Base-by-base conservation (phyloP, 2,329 filamentous ascomycete species). In the Bipolaris cookei region DNA sequence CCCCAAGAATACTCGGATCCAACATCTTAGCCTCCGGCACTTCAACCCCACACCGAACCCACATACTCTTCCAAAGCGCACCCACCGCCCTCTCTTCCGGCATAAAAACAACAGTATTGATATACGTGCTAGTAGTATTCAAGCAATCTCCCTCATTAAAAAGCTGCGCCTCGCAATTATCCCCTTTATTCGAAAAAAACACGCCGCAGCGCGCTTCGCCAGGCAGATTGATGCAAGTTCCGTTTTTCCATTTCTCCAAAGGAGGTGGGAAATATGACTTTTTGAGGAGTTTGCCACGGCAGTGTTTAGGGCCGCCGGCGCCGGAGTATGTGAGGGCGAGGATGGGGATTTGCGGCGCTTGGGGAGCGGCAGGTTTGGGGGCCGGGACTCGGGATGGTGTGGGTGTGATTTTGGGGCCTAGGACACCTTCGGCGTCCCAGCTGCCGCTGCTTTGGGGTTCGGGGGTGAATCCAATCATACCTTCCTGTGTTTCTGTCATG, bases 31-130 rank as follows among this genome's bases (percentile, higher is more conserved):
- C 66, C 41, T 71, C 69, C 3, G 68, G 64, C 14, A 66, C 67
- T 7, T 72, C 68, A 6, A 75, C 63, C 18, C 72, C 71, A 58
- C 73, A 76, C 25, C 58, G 67, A 3, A 75, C 67, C 32, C 52
- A 73, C 72, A 76, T 75, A 54, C 72, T 76, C 38, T 54, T 71
- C 73, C 73, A 76, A 6, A 69, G 51, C 10, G 68, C 72, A 5
- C 72, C 73, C 1, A 72, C 67, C 6, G 68, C 49, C 32, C 71
- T 64, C 48, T 74, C 71, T 37, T 76, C 74, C 2, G 72, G 72
- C 69, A 75, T 73, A 53, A 75, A 75, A 0, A 75, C 72, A 0
- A 72, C 71, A 0, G 72, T 75, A 14, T 74, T 76, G 10, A 75
- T 66, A 49, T 67, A 74, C 2, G 67, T 67, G 28, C 55, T 51